A percentile compares a stretch with the other conserved stretches of the same genome.
Conservation (phyloP, 768 basidiomycete genomes). For the Chiua virens region DNA sequence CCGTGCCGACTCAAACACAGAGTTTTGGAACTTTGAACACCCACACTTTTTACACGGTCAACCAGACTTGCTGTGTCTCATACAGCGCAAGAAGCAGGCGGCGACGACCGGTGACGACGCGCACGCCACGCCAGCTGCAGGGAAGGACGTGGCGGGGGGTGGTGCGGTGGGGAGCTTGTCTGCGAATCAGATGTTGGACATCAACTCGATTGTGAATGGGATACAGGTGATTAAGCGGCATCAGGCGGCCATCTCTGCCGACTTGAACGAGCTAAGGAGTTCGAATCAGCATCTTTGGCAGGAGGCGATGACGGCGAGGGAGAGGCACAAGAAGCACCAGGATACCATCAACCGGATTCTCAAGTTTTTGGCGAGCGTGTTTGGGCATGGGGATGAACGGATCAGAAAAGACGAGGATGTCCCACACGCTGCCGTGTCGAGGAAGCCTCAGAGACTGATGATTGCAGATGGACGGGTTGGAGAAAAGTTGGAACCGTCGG, state of each 20-base stretch:
- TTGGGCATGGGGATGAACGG: constrained; percentile 55
- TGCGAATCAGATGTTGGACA: constrained; percentile 63
- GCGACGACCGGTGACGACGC: constrained; percentile 32
- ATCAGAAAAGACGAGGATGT: constrained; percentile 35
- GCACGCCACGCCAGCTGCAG: constrained; percentile 15
- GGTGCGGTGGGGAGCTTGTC: constrained; percentile 31
- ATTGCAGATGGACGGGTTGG: constrained; percentile 54
- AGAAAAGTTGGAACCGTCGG: constrained; percentile 38
- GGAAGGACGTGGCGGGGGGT: constrained; percentile 15
- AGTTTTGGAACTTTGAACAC: constrained; percentile 92
- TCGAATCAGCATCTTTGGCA: constrained; percentile 93
- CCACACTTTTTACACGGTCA: constrained; percentile 87
- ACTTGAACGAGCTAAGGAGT: constrained; percentile 84
- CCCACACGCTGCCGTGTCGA: constrained; percentile 47
- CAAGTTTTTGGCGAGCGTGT: constrained; percentile 91
- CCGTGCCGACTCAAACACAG: constrained; percentile 75
- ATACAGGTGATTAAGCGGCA: constrained; percentile 88
- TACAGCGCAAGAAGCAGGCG: constrained; percentile 78
- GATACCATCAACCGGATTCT: constrained; percentile 96
- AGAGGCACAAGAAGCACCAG: constrained; percentile 87
- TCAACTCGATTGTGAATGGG: constrained; percentile 76
- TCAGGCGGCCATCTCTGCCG: constrained; percentile 87
- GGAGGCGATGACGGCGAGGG: constrained; percentile 76
- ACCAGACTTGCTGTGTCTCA: constrained; percentile 82
- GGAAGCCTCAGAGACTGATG: constrained; percentile 58